Base-by-base conservation (phyloP, 306 rosid species). In the Ammopiptanthus mongolicus region DNA sequence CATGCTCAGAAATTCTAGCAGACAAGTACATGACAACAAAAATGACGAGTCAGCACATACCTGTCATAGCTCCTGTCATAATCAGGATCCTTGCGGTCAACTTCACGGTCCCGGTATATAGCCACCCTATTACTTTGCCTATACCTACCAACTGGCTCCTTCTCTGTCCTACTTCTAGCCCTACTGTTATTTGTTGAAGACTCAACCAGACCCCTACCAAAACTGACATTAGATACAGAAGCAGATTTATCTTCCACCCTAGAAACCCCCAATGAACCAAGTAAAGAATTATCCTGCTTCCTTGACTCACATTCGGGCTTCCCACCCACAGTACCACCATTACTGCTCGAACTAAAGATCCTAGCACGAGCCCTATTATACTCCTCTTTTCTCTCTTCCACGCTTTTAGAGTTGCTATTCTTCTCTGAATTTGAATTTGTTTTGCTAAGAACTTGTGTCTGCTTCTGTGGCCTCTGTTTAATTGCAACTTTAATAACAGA, bases 361-460 rank as follows among this genome's bases (percentile, higher is more conserved):
- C 99, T 90, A 17, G 97, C 99, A 56, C 99, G 99, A 29, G 99
- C 99, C 80, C 84, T 92, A 44, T 87, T 92, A 79, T 95, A 95
- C 81, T 95, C 99, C 82, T 95, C 99, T 82, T 95, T 95, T 81
- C 99, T 89, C 82, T 95, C 99, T 72, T 95, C 99, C 72, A 95
- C 97, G 78, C 97, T 95, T 84, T 87, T 95, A n/a, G 97, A 80
- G 74, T 69, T 81, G 48, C 63, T 82, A 21, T 83, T 9, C 80
- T 87, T 95, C 23, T 36, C 21, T 0, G 96, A 86, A 77, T 80
- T 85, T 73, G 97, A 78, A 76, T 79, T 85, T 42, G 25, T 86
- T 85, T 46, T 73, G 60, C 72, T 42, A 6, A 5, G 75, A 79
- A 19, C 15, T 51, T 81, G 89, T 5, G 96, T 70, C 56, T 82